Evolutionary conservation across 2,329 filamentous ascomycete species (phyloP).

Genomic region (Monilinia fructicola): DNA sequence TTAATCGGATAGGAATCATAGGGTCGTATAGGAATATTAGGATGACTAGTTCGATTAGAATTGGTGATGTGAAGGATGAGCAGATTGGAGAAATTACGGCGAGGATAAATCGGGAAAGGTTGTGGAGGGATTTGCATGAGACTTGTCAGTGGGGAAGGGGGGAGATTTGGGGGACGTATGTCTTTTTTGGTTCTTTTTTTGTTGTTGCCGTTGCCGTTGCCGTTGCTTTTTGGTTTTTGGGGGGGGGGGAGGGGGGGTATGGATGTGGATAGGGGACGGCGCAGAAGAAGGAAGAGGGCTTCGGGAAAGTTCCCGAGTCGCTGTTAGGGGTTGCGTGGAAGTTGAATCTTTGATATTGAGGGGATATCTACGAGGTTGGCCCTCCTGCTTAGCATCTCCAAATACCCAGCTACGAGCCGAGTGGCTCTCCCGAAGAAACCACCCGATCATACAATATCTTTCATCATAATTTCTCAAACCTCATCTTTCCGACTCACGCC

Average conservation of each 20-base stretch:
- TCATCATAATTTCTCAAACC: background rate
- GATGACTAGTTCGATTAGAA: constrained; percentile 19
- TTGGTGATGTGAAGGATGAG: constrained; percentile 47
- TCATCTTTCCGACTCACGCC: background rate
- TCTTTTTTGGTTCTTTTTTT: constrained; percentile 27
- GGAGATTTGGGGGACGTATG: constrained; percentile 66
- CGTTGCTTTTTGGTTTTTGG: no score
- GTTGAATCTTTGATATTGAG: background rate
- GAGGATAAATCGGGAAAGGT: constrained; percentile 55
- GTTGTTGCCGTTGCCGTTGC: background rate
- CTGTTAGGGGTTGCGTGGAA: background rate
- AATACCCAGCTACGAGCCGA: background rate
- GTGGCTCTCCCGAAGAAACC: background rate
- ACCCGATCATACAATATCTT: background rate
- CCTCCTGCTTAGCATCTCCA: background rate
- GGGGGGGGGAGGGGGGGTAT: no score
- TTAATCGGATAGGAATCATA: background rate
- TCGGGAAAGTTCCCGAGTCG: background rate
- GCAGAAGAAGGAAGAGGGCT: background rate
- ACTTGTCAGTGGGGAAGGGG: constrained; percentile 68
- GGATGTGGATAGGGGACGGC: background rate
- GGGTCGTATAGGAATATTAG: background rate
- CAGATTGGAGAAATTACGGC: constrained; percentile 50
- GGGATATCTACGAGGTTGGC: no score
- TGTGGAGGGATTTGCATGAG: constrained; percentile 64